A percentile compares a stretch with the other conserved stretches of the same genome.
These are phyloP conservation scores for Chlamydomonas eustigma DNA, from an alignment of 139 green algal species.

Conservation along the genomic window DNA sequence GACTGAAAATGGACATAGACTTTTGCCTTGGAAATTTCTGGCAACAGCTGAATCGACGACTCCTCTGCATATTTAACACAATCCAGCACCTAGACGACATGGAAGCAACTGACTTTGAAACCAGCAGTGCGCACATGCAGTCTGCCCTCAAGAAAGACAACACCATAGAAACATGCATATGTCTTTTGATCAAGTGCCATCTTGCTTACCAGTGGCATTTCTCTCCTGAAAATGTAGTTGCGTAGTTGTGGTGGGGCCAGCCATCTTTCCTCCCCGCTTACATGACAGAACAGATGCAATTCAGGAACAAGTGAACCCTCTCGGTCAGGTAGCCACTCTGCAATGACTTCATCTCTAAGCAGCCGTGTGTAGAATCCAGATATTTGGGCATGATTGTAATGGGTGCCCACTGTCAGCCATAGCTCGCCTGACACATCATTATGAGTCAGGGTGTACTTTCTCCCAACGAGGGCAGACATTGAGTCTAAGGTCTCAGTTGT, in stretches of 20 bases:
- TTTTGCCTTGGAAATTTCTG: constrained; percentile 37
- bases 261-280: constrained; percentile 81
- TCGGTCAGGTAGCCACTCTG: constrained; percentile 61
- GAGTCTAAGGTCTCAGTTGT: not conserved
- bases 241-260: constrained; percentile 75
- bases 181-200: no score
- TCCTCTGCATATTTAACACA: constrained; percentile 69
- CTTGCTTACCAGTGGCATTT: constrained; percentile 81
- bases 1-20: constrained; percentile 79
- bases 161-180: not conserved
- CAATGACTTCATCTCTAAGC: constrained; percentile 80
- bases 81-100: constrained; percentile 82
- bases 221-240: constrained; percentile 85
- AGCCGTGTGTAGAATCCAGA: constrained; percentile 71
- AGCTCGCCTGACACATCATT: constrained; percentile 86
- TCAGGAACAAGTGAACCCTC: constrained; percentile 1
- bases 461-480: not conserved
- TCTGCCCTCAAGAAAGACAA: no score
- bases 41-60: constrained; percentile 43
- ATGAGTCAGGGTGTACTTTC: constrained; percentile 89
- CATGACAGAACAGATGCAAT: constrained; percentile 87
- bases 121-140: no score
- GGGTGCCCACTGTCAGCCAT: constrained; percentile 63
- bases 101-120: no score
- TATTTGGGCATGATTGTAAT: constrained; percentile 78